Evolutionary conservation across 2,329 filamentous ascomycete species (phyloP).

Genomic region (Fusarium sp.): DNA sequence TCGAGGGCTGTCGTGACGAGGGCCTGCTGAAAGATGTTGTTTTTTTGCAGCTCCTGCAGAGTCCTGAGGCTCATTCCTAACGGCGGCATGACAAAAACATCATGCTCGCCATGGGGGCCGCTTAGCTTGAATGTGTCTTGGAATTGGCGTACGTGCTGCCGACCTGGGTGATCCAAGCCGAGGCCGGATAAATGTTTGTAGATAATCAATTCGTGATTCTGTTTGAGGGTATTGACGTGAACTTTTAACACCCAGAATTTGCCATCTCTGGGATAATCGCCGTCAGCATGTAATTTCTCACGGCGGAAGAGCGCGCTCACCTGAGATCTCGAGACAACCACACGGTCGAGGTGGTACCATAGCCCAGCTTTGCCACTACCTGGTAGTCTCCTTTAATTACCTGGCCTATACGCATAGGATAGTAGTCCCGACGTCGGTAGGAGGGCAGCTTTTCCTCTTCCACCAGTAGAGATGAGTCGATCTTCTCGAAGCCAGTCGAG

Average conservation of each 20-base stretch:
- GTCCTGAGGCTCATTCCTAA: constrained; percentile 51
- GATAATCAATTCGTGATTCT: constrained; percentile 45
- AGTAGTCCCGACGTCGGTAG: constrained; percentile 46
- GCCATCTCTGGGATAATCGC: constrained; percentile 25
- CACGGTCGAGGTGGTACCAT: constrained; percentile 52
- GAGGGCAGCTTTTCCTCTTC: constrained; percentile 44
- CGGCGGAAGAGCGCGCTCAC: no score
- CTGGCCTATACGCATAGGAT: constrained; percentile 50
- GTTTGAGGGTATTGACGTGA: constrained; percentile 43
- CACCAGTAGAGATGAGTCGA: constrained; percentile 22
- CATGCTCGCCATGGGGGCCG: constrained; percentile 47
- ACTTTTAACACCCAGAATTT: constrained; percentile 49
- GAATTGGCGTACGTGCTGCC: constrained; percentile 45
- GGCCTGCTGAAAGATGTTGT: constrained; percentile 39
- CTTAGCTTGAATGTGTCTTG: constrained; percentile 49
- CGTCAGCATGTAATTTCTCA: no score
- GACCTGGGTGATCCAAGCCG: constrained; percentile 43
- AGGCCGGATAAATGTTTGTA: constrained; percentile 43
- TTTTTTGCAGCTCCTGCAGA: constrained; percentile 44
- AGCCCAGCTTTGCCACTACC: constrained; percentile 55
- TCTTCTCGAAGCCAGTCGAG: background rate
- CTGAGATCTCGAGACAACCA: constrained; percentile 53
- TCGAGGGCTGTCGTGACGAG: constrained; percentile 41
- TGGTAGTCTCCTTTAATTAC: constrained; percentile 48
- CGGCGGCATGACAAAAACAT: constrained; percentile 48